Evolutionary conservation across 1,284 basidiomycete genomes (phyloP).

Genomic region (Trichosporon sp.): DNA sequence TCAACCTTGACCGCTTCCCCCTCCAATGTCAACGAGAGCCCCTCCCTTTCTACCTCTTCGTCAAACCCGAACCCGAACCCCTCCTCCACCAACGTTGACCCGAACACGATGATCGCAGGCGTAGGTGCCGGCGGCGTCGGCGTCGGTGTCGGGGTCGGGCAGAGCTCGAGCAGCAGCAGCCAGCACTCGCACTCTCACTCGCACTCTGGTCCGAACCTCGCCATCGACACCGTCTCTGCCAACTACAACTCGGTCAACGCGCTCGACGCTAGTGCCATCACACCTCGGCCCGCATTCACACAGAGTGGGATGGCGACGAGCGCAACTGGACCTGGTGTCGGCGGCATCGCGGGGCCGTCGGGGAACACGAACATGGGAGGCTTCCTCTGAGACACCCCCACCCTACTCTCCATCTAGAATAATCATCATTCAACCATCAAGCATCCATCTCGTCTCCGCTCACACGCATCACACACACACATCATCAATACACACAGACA

Average conservation of each 20-base stretch:
- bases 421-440: not conserved
- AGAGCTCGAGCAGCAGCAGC: not conserved
- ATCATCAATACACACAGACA: not conserved
- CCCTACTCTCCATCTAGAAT: not conserved
- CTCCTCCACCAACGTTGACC: not conserved
- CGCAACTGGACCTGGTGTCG: constrained; percentile 13
- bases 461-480: not conserved
- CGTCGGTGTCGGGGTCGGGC: not conserved
- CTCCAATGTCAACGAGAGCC: not conserved
- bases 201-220: constrained; percentile 8
- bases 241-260: constrained; percentile 11
- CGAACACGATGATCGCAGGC: not conserved
- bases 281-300: constrained; percentile 21
- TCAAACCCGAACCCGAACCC: not conserved
- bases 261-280: constrained; percentile 19
- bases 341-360: constrained; percentile 27
- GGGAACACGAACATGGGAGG: not conserved
- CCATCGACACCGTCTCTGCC: constrained; percentile 20
- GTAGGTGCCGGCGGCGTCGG: not conserved
- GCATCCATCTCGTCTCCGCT: not conserved
- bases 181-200: not conserved
- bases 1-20: not conserved
- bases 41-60: not conserved
- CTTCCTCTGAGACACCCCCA: not conserved
- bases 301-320: constrained; percentile 9